A percentile compares a stretch with the other conserved stretches of the same genome.
phyloP scores from a whole-genome alignment of 2,329 filamentous ascomycete genomes.

The Colletotrichum sp. region DNA sequence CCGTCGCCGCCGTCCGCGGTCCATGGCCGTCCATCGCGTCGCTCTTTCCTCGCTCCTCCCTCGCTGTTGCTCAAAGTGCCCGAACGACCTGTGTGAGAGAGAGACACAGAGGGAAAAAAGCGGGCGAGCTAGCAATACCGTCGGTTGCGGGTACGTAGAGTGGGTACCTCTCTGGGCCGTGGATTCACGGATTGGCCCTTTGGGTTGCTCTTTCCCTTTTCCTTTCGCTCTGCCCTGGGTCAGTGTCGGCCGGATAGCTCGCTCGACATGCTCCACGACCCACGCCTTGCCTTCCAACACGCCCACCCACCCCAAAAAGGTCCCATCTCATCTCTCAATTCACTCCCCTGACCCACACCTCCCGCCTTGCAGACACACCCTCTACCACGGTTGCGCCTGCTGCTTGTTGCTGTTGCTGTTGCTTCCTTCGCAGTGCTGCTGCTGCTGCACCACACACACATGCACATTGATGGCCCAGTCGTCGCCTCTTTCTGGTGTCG shows the following conservation, averaged over 20 bases:
- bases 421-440: background rate
- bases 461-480: background rate
- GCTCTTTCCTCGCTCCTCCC: constrained; percentile 13
- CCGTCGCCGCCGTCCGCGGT: background rate
- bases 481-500: background rate
- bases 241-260: constrained; percentile 16
- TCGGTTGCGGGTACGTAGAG: constrained; percentile 16
- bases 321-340: background rate
- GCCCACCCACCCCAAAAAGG: background rate
- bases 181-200: constrained; percentile 1
- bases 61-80: background rate
- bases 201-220: background rate
- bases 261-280: background rate
- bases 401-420: constrained; percentile 11
- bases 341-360: background rate
- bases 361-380: background rate
- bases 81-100: background rate
- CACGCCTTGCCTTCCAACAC: background rate
- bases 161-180: constrained; percentile 7
- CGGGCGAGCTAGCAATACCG: constrained; percentile 2
- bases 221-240: constrained; percentile 4
- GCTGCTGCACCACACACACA: background rate
- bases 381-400: background rate
- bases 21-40: background rate
- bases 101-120: background rate